Evolutionary conservation across 257 asterid species (phyloP).

Genomic region (Eustoma russellianum): DNA sequence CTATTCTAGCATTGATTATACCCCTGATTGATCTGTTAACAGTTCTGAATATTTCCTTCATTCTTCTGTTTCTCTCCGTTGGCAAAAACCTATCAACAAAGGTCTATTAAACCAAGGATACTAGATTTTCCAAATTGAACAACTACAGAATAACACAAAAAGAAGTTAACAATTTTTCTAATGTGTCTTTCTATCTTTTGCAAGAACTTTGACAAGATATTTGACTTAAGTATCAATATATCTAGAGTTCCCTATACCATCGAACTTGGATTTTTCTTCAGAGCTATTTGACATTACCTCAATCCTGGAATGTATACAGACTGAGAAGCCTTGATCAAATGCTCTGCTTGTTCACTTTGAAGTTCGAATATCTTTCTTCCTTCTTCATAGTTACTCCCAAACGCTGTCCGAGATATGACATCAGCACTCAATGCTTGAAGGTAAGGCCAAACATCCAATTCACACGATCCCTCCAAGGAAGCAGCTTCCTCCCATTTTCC

Average conservation of each 20-base stretch:
- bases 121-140: not conserved
- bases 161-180: too few relatives aligned
- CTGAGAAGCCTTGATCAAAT: not conserved
- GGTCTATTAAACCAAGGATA: not conserved
- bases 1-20: slow-evolving; percentile 17
- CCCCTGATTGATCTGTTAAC: slow-evolving; percentile 13
- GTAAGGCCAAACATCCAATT: slow-evolving; percentile 17
- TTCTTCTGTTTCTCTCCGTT: slow-evolving; percentile 21
- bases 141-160: too few relatives aligned
- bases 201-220: too few relatives aligned
- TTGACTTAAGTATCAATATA: too few relatives aligned
- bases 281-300: not conserved
- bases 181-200: too few relatives aligned
- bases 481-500: slow-evolving; percentile 13
- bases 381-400: slow-evolving; percentile 19
- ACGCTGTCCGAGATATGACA: slow-evolving; percentile 16
- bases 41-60: slow-evolving; percentile 16
- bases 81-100: slow-evolving; percentile 23
- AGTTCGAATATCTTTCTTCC: slow-evolving; percentile 17
- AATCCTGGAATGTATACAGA: slow-evolving; percentile 14
- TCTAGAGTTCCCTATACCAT: too few relatives aligned
- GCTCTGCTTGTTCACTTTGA: slow-evolving; percentile 10
- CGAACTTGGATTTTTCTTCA: too few relatives aligned
- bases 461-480: slow-evolving; percentile 1
- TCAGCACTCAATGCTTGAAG: slow-evolving; percentile 12